Percentiles rank a stretch among this genome's conserved stretches.
These are phyloP conservation scores for Spencermartinsiella ligniputridi DNA, from an alignment of 1,139 yeast species.

Conservation along the genomic window DNA sequence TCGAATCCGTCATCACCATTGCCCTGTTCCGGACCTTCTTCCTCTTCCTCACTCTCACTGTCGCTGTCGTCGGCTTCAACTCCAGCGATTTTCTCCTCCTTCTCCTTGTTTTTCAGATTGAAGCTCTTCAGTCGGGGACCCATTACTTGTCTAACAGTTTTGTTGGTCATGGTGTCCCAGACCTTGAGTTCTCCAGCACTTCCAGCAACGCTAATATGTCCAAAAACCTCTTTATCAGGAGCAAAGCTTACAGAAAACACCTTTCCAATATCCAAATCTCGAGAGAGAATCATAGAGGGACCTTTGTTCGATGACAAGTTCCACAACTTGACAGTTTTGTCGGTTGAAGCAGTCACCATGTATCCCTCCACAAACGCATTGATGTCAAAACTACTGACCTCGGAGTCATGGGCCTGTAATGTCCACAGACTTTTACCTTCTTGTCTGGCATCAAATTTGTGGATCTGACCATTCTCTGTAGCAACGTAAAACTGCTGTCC, in stretches of 20 bases:
- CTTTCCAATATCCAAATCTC: constrained; percentile 94
- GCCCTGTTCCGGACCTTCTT: constrained; percentile 27
- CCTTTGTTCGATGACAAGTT: constrained; percentile 44
- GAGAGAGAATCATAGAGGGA: constrained; percentile 85
- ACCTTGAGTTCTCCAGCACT: constrained; percentile 76
- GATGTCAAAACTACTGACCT: constrained; percentile 75
- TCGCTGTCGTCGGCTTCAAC: constrained; percentile 55
- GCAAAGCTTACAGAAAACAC: constrained; percentile 82
- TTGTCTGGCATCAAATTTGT: constrained; percentile 79
- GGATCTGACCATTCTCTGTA: constrained; percentile 86
- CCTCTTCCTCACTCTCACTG: constrained; percentile 48
- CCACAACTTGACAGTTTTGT: constrained; percentile 85
- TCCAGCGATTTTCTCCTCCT: constrained; percentile 58
- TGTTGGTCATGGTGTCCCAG: constrained; percentile 88
- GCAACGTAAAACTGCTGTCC: constrained; percentile 78
- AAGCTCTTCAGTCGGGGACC: constrained; percentile 56
- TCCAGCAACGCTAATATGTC: constrained; percentile 84
- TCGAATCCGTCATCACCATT: constrained; percentile 14
- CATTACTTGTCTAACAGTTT: constrained; percentile 69
- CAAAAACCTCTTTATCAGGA: constrained; percentile 82
- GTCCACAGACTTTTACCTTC: constrained; percentile 80
- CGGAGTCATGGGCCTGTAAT: constrained; percentile 94
- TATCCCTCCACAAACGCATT: constrained; percentile 67
- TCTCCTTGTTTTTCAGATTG: constrained; percentile 44
- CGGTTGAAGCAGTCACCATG: constrained; percentile 85